Evolutionary conservation across 768 basidiomycete genomes (phyloP), one percentile per base, ranked within the genome.

Genomic region (Hydnum rufescens): DNA sequence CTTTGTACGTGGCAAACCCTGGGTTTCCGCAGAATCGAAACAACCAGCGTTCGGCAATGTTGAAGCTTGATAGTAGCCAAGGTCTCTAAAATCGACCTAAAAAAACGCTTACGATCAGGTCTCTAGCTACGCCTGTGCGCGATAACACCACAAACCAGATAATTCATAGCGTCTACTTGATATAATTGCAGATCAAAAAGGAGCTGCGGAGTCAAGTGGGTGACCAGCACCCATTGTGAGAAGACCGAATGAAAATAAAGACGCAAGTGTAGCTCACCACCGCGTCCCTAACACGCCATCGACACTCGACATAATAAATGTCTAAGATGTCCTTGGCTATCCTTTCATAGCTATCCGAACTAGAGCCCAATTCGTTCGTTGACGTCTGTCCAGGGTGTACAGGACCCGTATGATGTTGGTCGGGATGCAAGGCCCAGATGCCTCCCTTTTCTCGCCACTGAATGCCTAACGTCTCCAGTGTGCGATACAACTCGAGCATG

Each of bases 171-270:
- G 63, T 99, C 93, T 19, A 99, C 88, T 73, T 87, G 84, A 64
- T 97, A 99, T 34, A 97, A 74, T 60, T 96, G 90, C 1, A 99
- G 74, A 65, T 99, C 95, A 90, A 96, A 96, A 32, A 95, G 71
- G 4, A 95, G 78, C 89, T 92, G 60, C 1, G 48, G 53, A 34
- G 4, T 32, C 28, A 47, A 4, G 52, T 26, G 57, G 42, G 50
- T 22, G n/a, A n/a, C n/a, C n/a, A n/a, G n/a, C n/a, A n/a, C n/a
- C n/a, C n/a, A n/a, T n/a, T n/a, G n/a, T n/a, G n/a, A n/a, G n/a
- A n/a, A n/a, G 49, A 46, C 31, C 32, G 32, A 0, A 36, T 16
- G 25, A n/a, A 51, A 22, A 25, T n/a, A 13, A 54, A 36, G 5
- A 48, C 6, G 34, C 19, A n/a, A n/a, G n/a, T n/a, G 22, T 16